A percentile compares a stretch with the other conserved stretches of the same genome.
Evolutionary conservation across 2,329 filamentous ascomycete species (phyloP).

Genomic region (Aaosphaeria arxii): DNA sequence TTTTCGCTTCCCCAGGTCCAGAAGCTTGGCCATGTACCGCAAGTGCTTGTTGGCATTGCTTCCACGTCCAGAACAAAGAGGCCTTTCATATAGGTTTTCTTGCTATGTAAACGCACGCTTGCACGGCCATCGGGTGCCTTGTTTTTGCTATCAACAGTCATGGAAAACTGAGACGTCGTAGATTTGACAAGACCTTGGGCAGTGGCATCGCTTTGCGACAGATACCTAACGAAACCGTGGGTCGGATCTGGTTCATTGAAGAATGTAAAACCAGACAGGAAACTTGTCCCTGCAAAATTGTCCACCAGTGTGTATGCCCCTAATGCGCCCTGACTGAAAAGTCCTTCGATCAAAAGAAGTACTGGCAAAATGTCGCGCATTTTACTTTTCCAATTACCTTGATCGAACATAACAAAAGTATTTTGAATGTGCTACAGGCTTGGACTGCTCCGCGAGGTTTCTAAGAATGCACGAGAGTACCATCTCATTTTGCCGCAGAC

Average conservation of each 20-base stretch:
- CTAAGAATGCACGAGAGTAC: too few relatives aligned
- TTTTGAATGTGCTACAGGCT: too few relatives aligned
- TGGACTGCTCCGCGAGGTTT: too few relatives aligned
- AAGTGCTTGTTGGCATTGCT: constrained; percentile 36
- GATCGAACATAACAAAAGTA: too few relatives aligned
- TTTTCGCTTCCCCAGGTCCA: constrained; percentile 34
- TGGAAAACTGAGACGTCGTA: constrained; percentile 9
- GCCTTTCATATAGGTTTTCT: constrained; percentile 37
- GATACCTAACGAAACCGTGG: constrained; percentile 36
- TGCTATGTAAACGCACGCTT: constrained; percentile 32
- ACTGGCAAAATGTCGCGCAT: too few relatives aligned
- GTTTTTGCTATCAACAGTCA: constrained; percentile 34
- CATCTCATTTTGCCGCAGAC: too few relatives aligned
- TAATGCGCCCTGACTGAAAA: not conserved
- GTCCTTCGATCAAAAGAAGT: too few relatives aligned
- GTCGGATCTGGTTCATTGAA: constrained; percentile 39
- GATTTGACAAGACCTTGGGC: constrained; percentile 26
- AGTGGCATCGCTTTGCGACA: constrained; percentile 36
- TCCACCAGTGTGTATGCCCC: constrained; percentile 5
- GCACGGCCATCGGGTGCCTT: constrained; percentile 39
- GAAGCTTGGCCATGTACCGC: constrained; percentile 40
- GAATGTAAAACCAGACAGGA: constrained; percentile 19
- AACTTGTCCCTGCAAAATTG: constrained; percentile 9
- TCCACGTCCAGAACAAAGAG: constrained; percentile 38
- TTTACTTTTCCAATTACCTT: too few relatives aligned